Conservation (phyloP, 345 rosid genomes). For the Eucalyptus tenuipes region DNA sequence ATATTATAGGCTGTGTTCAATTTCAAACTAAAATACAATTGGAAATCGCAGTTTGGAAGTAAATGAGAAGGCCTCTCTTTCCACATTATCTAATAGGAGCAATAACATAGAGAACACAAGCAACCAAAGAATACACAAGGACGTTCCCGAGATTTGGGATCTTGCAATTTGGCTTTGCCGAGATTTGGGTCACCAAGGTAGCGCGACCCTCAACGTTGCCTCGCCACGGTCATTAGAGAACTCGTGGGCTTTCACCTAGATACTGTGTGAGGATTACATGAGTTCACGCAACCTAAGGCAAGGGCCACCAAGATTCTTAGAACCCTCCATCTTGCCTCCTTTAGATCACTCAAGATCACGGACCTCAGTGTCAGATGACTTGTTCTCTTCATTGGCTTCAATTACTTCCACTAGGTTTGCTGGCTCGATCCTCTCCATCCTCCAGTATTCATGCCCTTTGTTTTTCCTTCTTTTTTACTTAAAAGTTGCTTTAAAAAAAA, state of each 20-base stretch:
- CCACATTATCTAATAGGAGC: too few relatives aligned
- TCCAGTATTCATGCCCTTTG: background rate
- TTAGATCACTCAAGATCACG: background rate
- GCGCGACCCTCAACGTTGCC: background rate
- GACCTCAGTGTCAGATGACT: background rate
- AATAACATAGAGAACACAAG: too few relatives aligned
- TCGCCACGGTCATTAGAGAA: background rate
- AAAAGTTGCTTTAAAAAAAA: background rate
- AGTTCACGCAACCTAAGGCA: background rate
- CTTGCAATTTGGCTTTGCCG: background rate
- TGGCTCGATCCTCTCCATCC: background rate
- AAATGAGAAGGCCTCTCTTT: too few relatives aligned
- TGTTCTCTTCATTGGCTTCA: background rate
- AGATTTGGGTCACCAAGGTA: background rate
- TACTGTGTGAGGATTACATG: background rate
- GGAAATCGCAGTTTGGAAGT: too few relatives aligned
- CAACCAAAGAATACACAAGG: too few relatives aligned
- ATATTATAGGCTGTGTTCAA: accelerated
- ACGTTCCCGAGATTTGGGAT: background rate
- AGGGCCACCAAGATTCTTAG: background rate
- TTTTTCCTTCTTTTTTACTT: background rate
- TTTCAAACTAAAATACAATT: too few relatives aligned
- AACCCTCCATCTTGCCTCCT: background rate
- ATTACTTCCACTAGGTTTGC: background rate
- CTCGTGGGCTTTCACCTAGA: background rate